These are phyloP conservation scores for Primulina tabacum DNA, from an alignment of 257 asterid genomes.

Conservation along the genomic window DNA sequence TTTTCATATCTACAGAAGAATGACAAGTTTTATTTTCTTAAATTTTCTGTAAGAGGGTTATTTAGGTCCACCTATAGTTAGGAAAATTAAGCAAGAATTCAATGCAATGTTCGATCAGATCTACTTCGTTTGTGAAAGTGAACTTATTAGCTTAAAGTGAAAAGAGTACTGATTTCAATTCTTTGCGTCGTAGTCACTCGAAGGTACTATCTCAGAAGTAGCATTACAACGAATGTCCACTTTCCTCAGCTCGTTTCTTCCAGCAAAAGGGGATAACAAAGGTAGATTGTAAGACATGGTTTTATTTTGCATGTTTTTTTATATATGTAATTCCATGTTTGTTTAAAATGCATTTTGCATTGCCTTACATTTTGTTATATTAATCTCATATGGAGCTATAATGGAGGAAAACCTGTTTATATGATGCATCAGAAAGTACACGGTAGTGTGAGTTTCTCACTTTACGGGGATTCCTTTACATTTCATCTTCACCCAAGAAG, in stretches of 20 bases:
- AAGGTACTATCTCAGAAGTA: constrained; percentile 75
- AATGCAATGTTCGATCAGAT: not conserved
- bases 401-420: not conserved
- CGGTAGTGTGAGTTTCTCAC: not conserved
- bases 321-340: not conserved
- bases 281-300: constrained; percentile 45
- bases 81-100: not conserved
- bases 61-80: not conserved
- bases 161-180: constrained; percentile 17
- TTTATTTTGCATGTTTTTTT: constrained; percentile 4
- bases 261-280: constrained; percentile 47
- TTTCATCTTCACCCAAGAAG: not conserved
- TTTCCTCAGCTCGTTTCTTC: constrained; percentile 63
- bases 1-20: not conserved
- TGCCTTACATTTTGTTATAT: not conserved
- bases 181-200: constrained; percentile 46
- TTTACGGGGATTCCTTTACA: not conserved
- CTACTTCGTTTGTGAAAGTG: constrained; percentile 4
- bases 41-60: constrained; percentile 4
- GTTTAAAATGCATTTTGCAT: not conserved
- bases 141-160: constrained; percentile 20
- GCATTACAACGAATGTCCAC: constrained; percentile 68
- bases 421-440: not conserved
- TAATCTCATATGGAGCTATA: not conserved
- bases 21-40: constrained; percentile 16